A percentile compares a stretch with the other conserved stretches of the same genome.
These are phyloP conservation scores for Entrophospora sp. DNA, from an alignment of 192 early-diverging fungal species.

Conservation along the genomic window DNA sequence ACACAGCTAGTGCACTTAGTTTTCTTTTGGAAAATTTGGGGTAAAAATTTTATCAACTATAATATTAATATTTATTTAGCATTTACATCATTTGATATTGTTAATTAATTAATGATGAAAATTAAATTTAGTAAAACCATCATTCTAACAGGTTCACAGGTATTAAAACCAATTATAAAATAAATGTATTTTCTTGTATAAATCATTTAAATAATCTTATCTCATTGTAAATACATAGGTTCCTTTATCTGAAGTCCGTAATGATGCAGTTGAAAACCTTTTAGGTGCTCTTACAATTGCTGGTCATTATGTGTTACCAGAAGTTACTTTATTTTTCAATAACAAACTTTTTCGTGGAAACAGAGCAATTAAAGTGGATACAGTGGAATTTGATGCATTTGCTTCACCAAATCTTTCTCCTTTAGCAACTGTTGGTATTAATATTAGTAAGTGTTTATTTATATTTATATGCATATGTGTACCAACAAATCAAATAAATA, in stretches of 20 bases:
- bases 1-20: constrained; percentile 78
- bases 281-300: constrained; percentile 94
- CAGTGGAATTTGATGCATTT: constrained; percentile 78
- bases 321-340: constrained; percentile 89
- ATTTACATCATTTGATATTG: not conserved
- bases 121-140: constrained; percentile 95
- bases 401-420: constrained; percentile 82
- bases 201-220: no score
- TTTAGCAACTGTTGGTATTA: constrained; percentile 92
- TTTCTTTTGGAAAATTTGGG: constrained; percentile 97
- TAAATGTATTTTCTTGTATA: no score
- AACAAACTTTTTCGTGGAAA: constrained; percentile 93
- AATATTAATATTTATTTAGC: constrained; percentile 14
- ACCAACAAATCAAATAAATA: no score
- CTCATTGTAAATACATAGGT: constrained; percentile 35
- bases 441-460: constrained; percentile 64
- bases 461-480: no score
- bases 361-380: constrained; percentile 67
- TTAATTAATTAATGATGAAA: no score
- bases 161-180: constrained; percentile 15
- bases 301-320: constrained; percentile 95
- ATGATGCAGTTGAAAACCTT: constrained; percentile 96
- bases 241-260: constrained; percentile 92
- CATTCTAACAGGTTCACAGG: constrained; percentile 94
- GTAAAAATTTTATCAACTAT: constrained; percentile 24